Evolutionary conservation across 148 eudicot species (phyloP), one percentile per base, ranked within the genome.

Genomic region (Selenicereus undatus): DNA sequence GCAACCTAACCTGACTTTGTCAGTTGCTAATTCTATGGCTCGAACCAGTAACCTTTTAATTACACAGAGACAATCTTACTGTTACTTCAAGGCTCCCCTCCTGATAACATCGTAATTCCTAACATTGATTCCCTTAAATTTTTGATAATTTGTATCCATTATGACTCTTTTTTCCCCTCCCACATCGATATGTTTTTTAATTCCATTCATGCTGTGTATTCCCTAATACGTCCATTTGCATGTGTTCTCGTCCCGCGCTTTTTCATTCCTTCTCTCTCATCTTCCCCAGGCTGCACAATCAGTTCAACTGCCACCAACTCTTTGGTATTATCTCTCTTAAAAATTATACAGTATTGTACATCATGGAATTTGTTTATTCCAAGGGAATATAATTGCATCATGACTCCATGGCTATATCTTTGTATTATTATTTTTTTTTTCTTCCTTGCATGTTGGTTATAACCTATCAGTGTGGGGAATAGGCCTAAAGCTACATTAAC

Each of bases 111-210:
- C n/a, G n/a, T n/a, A n/a, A n/a, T n/a, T n/a, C 84, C 86, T 84
- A 82, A 89, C 91, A 89, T 71, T 69, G 94, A 91, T 90, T 90
- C 94, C 87, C 90, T 89, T 91, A 32, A 32, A 32, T 32, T 32
- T 32, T 32, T 32, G 32, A 86, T 84, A 45, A 66, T 85, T 83
- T 84, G 90, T 86, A 83, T 65, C 42, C 76, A 81, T 87, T 86
- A 80, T 83, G 65, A 73, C 83, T 64, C n/a, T 42, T 17, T 50
- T 79, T 68, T 2, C 32, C 32, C 32, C 6, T 36, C 30, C 14
- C 21, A 64, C 20, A 24, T 3, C 29, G 11, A 51, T 35, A 52
- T 12, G 8, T 68, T 43, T 29, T 50, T 12, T 21, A 52, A 39
- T 56, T 18, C 30, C 18, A 73, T 42, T 10, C 12, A 82, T 75